A percentile compares a stretch with the other conserved stretches of the same genome.
Evolutionary conservation across 768 basidiomycete genomes (phyloP).

Genomic region (Phylloporus arenicola): DNA sequence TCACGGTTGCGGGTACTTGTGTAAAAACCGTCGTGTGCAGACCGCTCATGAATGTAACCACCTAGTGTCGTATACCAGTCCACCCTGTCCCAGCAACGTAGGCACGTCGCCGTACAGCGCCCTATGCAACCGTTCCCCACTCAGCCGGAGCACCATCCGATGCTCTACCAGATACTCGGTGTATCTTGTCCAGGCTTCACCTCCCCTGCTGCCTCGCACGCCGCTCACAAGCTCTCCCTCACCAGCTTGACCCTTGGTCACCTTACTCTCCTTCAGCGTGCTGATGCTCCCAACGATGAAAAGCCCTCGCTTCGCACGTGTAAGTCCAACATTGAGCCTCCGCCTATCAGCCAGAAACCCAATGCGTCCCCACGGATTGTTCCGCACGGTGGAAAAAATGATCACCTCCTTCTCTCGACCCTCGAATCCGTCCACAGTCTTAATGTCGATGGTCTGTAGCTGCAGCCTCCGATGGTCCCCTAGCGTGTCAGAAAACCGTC

Average conservation of each 20-base stretch:
- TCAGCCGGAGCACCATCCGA: constrained; percentile 48
- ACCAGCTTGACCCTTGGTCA: constrained; percentile 18
- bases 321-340: constrained; percentile 86
- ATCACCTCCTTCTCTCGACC: constrained; percentile 91
- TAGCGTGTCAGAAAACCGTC: constrained; percentile 53
- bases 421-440: constrained; percentile 94
- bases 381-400: constrained; percentile 86
- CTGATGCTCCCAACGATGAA: constrained; percentile 72
- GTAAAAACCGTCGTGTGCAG: not conserved
- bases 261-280: constrained; percentile 52
- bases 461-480: constrained; percentile 65
- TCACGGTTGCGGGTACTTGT: not conserved
- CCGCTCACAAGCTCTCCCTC: constrained; percentile 4
- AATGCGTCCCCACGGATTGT: constrained; percentile 70
- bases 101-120: constrained; percentile 19
- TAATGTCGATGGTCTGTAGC: constrained; percentile 68
- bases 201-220: constrained; percentile 19
- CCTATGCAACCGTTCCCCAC: constrained; percentile 37
- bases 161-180: constrained; percentile 48
- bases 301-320: constrained; percentile 80
- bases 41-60: not conserved
- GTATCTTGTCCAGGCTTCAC: constrained; percentile 57
- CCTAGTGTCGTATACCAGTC: not conserved
- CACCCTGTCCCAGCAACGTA: not conserved
- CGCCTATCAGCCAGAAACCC: constrained; percentile 87